Percentiles rank a stretch among this genome's conserved stretches.
Evolutionary conservation across 2,329 filamentous ascomycete species (phyloP).

Genomic region (Ceratocystis diversiconidia): DNA sequence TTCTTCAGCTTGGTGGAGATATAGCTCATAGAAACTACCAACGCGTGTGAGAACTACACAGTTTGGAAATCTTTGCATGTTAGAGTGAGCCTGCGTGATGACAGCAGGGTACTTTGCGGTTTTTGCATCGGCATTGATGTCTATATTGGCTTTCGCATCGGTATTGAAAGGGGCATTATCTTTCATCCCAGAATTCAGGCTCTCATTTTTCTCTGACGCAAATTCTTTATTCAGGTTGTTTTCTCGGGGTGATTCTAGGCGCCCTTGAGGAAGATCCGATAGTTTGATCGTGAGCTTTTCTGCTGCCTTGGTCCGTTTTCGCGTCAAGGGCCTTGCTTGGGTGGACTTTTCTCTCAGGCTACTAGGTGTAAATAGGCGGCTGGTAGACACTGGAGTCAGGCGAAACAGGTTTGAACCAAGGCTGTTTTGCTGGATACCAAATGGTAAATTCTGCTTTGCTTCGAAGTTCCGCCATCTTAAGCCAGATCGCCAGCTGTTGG

Average conservation of each 20-base stretch:
- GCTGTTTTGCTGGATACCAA: not conserved
- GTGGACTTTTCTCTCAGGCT: not conserved
- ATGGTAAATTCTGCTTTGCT: not conserved
- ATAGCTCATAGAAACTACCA: constrained; percentile 93
- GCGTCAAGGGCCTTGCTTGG: not conserved
- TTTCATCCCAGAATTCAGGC: not conserved
- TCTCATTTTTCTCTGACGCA: not conserved
- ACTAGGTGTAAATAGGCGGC: not conserved
- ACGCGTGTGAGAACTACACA: constrained; percentile 86
- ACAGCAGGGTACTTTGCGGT: constrained; percentile 65
- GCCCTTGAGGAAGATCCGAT: constrained; percentile 43
- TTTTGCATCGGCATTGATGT: constrained; percentile 21
- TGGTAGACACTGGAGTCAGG: not conserved
- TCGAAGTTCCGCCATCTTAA: not conserved
- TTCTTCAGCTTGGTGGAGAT: constrained; percentile 89
- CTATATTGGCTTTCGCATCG: not conserved
- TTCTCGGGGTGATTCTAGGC: constrained; percentile 25
- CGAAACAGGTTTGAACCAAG: not conserved
- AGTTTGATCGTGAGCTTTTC: constrained; percentile 36
- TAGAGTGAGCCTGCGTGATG: constrained; percentile 69
- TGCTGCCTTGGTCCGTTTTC: not conserved
- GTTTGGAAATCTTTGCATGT: constrained; percentile 81
- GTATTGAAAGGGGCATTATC: not conserved
- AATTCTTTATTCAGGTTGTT: not conserved
- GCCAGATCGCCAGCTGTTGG: not conserved